Base-by-base conservation (phyloP, 306 rosid genomes). In the Abrus precatorius region DNA sequence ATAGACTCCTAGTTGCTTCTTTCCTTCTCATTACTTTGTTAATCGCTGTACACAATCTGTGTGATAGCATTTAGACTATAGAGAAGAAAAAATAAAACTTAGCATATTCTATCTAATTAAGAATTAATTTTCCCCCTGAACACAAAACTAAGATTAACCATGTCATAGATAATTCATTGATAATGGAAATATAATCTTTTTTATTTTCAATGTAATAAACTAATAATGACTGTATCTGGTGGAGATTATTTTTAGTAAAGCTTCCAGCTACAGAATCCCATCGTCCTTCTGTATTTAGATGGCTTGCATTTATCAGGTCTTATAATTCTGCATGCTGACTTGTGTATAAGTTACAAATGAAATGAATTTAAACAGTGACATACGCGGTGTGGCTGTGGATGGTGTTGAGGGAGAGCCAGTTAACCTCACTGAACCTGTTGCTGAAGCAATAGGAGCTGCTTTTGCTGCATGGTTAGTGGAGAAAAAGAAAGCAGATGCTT, bases 381-480 rank as follows among this genome's bases (percentile, higher is more conserved):
- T 95, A 69, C 96, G 98, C 12, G 99, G 97, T 59, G 97, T 95
- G 85, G 93, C 99, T 84, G 81, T 93, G 80, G 87, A 91, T 76
- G 98, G 99, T 69, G 91, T 93, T 70, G 96, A 91, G 80, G 98
- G 97, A 63, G 99, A 95, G 82, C 86, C 93, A 20, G 76, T 95
- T 80, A 93, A 83, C 83, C 87, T 93, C 84, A 85, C 99, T 33
- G 99, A 93, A 82, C 89, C 82, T 43, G 97, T 95, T 76, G 92
- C 99, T 80, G 95, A 93, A 85, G 95, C 99, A 74, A 93, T 93
- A 80, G 97, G 90, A 54, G 92, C 98, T 67, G 96, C 85, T 88
- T 95, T 93, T 86, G 90, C 99, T 72, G 97, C 93, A 70, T 95
- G 97, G 98, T 84, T 95, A 69, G 73, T 72, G 68, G 97, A 90